Conservation (phyloP, 2,329 filamentous ascomycete species). For the Fusarium continuum region DNA sequence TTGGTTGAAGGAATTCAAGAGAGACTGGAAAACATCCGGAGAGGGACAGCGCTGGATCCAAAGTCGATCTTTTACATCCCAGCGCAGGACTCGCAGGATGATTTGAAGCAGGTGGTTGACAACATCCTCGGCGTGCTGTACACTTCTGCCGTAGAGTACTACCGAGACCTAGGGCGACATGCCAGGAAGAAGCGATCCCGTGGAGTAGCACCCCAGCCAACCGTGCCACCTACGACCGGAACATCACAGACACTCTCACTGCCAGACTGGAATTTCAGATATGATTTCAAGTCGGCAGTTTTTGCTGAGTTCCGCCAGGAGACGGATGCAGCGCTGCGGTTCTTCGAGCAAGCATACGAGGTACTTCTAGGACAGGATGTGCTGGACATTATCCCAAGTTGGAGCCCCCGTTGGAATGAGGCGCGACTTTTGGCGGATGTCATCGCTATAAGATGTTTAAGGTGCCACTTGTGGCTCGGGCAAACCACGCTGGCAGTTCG, state of each 20-base stretch:
- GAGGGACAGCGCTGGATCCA: slow-evolving; percentile 80
- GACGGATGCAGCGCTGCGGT: slow-evolving; percentile 85
- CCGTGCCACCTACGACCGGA: slow-evolving; percentile 81
- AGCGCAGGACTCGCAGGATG: slow-evolving; percentile 73
- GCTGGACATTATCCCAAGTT: slow-evolving; percentile 87
- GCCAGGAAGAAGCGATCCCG: slow-evolving; percentile 86
- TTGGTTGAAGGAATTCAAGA: slow-evolving; percentile 75
- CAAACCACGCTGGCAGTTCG: slow-evolving; percentile 82
- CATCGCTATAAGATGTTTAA: slow-evolving; percentile 80
- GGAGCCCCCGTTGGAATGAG: slow-evolving; percentile 91
- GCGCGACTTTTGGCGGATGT: slow-evolving; percentile 87
- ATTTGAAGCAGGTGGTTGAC: slow-evolving; percentile 77
- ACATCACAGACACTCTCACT: slow-evolving; percentile 87
- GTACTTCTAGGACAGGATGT: slow-evolving; percentile 83
- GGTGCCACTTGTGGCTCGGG: slow-evolving; percentile 82
- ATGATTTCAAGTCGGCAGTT: slow-evolving; percentile 91
- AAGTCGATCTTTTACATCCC: slow-evolving; percentile 89
- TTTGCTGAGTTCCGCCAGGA: slow-evolving; percentile 95
- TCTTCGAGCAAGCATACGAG: slow-evolving; percentile 89
- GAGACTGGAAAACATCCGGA: slow-evolving; percentile 80
- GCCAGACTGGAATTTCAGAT: slow-evolving; percentile 91
- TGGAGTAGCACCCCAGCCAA: slow-evolving; percentile 80
- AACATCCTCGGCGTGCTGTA: slow-evolving; percentile 79
- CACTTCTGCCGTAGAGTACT: slow-evolving; percentile 83
- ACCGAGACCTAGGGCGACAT: slow-evolving; percentile 93